Percentiles rank a stretch among this genome's conserved stretches.
Evolutionary conservation across 2,329 filamentous ascomycete species (phyloP).

Genomic region (Blastomyces gilchristii): DNA sequence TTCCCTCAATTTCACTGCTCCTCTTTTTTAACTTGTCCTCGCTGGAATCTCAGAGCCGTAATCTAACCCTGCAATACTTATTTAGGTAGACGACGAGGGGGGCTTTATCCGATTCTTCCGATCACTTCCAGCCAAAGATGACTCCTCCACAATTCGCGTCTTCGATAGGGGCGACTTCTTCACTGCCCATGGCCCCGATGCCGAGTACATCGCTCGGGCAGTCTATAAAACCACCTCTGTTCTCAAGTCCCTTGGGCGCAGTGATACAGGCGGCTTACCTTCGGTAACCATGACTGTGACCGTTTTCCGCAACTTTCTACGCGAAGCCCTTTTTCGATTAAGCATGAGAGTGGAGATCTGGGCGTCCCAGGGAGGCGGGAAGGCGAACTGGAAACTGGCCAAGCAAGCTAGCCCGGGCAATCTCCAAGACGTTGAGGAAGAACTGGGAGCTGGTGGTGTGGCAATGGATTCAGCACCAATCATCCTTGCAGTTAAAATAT

Average conservation of each 20-base stretch:
- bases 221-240: constrained; percentile 98
- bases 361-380: constrained; percentile 62
- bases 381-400: constrained; percentile 73
- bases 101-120: constrained; percentile 97
- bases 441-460: constrained; percentile 54
- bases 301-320: constrained; percentile 88
- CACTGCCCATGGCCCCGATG: constrained; percentile 49
- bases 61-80: constrained; percentile 10
- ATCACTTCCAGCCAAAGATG: constrained; percentile 59
- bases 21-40: neutral
- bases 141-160: constrained; percentile 61
- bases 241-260: constrained; percentile 75
- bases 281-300: constrained; percentile 94
- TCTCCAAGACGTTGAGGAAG: constrained; percentile 91
- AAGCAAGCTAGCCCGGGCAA: constrained; percentile 96
- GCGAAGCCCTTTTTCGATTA: constrained; percentile 84
- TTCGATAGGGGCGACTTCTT: constrained; percentile 95
- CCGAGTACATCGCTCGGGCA: constrained; percentile 44
- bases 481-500: constrained; percentile 88
- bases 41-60: constrained; percentile 1
- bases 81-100: constrained; percentile 83
- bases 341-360: constrained; percentile 89
- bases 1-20: neutral
- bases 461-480: constrained; percentile 85
- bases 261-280: constrained; percentile 71